Base-by-base conservation (phyloP, 441 rosid species). In the Kokia cookei region DNA sequence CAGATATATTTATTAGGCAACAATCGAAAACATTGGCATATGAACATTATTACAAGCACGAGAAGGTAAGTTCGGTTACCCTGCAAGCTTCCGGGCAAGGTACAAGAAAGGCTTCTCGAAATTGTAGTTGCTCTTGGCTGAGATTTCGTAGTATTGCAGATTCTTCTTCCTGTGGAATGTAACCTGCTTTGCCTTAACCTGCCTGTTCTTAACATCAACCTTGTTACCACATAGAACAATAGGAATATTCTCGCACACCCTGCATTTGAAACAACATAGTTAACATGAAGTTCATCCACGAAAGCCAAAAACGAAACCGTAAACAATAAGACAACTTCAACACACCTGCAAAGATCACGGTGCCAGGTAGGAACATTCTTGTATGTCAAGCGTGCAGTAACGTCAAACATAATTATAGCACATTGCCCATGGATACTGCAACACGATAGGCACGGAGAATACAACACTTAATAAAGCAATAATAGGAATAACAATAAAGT, bases 291-390 rank as follows among this genome's bases (percentile, higher is more conserved):
- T 42, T 14, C 42, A 27, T 65, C 0, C 17, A 12, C 27, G 8
- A 51, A 32, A 62, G 27, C 62, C 35, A 4, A 57, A 26, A 57
- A 24, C 7, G 1, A 24, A 10, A 6, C 12, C 14, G 37, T 50
- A 47, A 3, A 17, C 12, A 51, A 13, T 1, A 1, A 43, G 55
- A 12, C 53, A 71, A 58, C 32, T 60, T 42, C 47, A 61, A 75
- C 60, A 43, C 9, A 87, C 93, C 93, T 71, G 86, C 97, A 92
- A 32, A 94, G 97, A 82, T 94, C 98, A 64, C 98, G 88, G 65
- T 94, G 97, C 98, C 98, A 94, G 48, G 97, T 91, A 12, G 97
- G 90, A 32, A 92, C 94, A 74, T 90, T 93, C 88, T 92, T 89
- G 84, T 90, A 88, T 2, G 97, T 90, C 82, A 88, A 74, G 54